Evolutionary conservation across 176 grass and related monocot genomes (phyloP), one percentile per base, ranked within the genome.

Genomic region (Aegilops sharonensis): DNA sequence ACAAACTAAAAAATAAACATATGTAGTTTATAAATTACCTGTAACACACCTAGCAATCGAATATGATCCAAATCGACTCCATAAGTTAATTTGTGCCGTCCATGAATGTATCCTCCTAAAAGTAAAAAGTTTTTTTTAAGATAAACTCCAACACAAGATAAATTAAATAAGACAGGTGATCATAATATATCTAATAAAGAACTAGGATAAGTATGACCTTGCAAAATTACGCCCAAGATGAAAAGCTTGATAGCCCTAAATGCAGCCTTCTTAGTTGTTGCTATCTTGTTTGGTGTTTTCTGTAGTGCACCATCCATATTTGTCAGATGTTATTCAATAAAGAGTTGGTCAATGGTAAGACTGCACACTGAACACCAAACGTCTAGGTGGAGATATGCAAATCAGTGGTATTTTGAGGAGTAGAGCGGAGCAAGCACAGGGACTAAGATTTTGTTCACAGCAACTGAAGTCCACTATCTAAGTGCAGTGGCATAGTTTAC

Each of bases 51-150:
- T 79, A 98, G 86, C 85, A 77, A 91, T 43, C 93, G 90, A 81
- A 98, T 94, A 59, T 68, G 90, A 74, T 94, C 88, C 84, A 98
- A 84, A 84, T 98, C 92, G 0, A 98, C 72, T 5, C 93, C 96
- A 87, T 98, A 98, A 15, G 91, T 94, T 78, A 95, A 89, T 37
- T 81, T 89, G 78, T 94, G 86, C 8, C 90, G 87, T 36, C 96
- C 96, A 90, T 98, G 96, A 73, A 98, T 92, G 78, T 95, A 98
- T 65, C 93, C 93, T 86, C 96, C 96, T 98, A 87, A 75, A 92
- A 57, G 24, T n/a, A 85, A 69, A 2, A 77, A 70, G 0, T 6
- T 72, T 57, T 1, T 57, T 57, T 21, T 21, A 57, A 57, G 54
- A 10, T 50, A 70, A 80, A 30, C 2, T 75, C 52, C 17, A 45